Evolutionary conservation across 805 yeast genomes (phyloP).

Genomic region (Wickerhamomyces rabaulensis): DNA sequence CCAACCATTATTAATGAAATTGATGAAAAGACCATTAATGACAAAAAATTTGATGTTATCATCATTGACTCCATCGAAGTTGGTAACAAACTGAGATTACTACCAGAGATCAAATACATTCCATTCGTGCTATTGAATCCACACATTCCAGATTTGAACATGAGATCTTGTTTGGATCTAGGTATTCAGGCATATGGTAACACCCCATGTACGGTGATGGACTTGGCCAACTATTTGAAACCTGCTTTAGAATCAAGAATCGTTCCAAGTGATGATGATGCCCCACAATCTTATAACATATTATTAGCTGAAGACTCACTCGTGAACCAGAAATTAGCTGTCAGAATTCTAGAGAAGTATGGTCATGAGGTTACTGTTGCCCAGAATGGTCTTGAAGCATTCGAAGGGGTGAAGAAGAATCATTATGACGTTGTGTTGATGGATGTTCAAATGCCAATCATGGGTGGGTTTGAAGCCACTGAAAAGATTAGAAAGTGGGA

Average conservation of each 20-base stretch:
- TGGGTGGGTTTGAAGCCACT: conserved; percentile 93
- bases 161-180: conserved; percentile 75
- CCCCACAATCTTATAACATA: conserved; percentile 66
- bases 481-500: conserved; percentile 86
- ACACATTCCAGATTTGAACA: conserved; percentile 69
- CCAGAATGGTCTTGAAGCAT: conserved; percentile 80
- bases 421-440: conserved; percentile 79
- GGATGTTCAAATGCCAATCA: conserved; percentile 95
- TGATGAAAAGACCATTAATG: conserved; percentile 50
- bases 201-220: conserved; percentile 78
- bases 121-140: conserved; percentile 78
- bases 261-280: conserved; percentile 74
- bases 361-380: conserved; percentile 83
- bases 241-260: conserved; percentile 84
- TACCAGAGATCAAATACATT: conserved; percentile 77
- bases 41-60: conserved; percentile 63
- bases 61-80: conserved; percentile 75
- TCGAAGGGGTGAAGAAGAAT: conserved; percentile 63
- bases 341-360: conserved; percentile 76
- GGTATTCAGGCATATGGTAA: conserved; percentile 87
- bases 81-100: conserved; percentile 60
- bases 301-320: conserved; percentile 82
- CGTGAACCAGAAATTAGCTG: conserved; percentile 85
- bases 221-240: conserved; percentile 73
- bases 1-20: conserved; percentile 58